Base-by-base conservation (phyloP, 371 early-diverging fungal species). In the Dichotomocladium elegans region DNA sequence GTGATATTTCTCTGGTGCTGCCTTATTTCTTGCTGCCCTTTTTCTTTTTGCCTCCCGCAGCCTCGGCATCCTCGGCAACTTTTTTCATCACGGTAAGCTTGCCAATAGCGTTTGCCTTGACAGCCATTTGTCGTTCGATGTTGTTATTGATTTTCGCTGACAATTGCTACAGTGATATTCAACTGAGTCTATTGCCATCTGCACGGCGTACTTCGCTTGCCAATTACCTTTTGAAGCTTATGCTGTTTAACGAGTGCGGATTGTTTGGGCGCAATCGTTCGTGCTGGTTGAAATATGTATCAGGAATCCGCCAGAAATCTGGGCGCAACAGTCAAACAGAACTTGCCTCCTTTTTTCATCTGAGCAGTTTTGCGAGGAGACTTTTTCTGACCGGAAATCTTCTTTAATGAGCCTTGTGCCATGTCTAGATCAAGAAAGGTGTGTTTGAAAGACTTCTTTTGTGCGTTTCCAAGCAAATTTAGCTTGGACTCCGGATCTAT, bases 1-100 rank as follows among this genome's bases (percentile, higher is more conserved):
- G n/a, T 22, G 24, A 15, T n/a, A 28, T 52, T 9, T 11, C 21
- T 42, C 37, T 24, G 26, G 11, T 7, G 10, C 21, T 24, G 12
- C 3, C 17, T 41, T 58, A 51, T 41, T 55, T 64, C 43, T 48
- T 48, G 34, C 34, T 31, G 19, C 31, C 31, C 45, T 62, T 64
- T 43, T 69, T 68, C 17, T 60, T 60, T 30, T 66, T 64, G 24
- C 53, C 45, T 1, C 57, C 51, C 8, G 63, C 66, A 24, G 70
- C 65, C 12, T 68, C 67, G 22, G 66, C 58, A 28, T 68, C 73
- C 19, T 79, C 81, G 12, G 85, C 85, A 15, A 80, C 43, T 15
- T 72, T 66, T 66, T 85, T 85, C 83, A 86, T 83, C 47, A 86
- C 82, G 14, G 83, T 86, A 19, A 86, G 51, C 60, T 86, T 86